Evolutionary conservation across 2,329 filamentous ascomycete species (phyloP).

Genomic region (Pyricularia pennisetigena): DNA sequence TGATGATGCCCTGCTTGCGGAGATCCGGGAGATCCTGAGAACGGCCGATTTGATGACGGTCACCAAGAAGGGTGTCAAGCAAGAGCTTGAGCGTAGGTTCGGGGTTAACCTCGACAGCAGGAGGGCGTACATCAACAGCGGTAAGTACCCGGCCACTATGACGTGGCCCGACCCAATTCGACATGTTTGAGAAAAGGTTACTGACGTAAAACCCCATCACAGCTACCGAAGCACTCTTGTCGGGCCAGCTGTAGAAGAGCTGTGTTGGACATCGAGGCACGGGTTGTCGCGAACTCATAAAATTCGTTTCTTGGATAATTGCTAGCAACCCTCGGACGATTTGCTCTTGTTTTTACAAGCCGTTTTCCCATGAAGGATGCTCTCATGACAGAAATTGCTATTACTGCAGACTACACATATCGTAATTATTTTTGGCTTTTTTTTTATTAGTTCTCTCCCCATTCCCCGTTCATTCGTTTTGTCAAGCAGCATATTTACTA

Average conservation of each 20-base stretch:
- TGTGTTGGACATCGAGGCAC: background rate
- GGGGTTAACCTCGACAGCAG: slow-evolving; percentile 77
- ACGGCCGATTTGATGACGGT: slow-evolving; percentile 95
- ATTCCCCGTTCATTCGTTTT: background rate
- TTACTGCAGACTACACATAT: background rate
- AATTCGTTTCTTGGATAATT: slow-evolving; percentile 1
- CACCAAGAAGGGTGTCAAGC: slow-evolving; percentile 97
- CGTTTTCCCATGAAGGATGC: background rate
- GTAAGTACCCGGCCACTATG: slow-evolving; percentile 40
- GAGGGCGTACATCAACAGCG: slow-evolving; percentile 88
- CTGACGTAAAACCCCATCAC: slow-evolving; percentile 11
- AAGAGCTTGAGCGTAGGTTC: slow-evolving; percentile 84
- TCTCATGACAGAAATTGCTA: background rate
- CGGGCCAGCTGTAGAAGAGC: slow-evolving; percentile 55
- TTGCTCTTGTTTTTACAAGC: slow-evolving; percentile 2
- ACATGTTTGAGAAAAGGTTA: slow-evolving; percentile 18
- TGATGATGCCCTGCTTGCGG: slow-evolving; percentile 82
- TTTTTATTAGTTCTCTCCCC: too few species aligned
- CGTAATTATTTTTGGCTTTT: background rate
- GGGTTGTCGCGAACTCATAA: background rate
- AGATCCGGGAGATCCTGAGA: slow-evolving; percentile 88
- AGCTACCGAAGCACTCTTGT: slow-evolving; percentile 72
- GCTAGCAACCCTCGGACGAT: background rate
- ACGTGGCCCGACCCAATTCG: background rate
- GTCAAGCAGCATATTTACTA: background rate